Base-by-base conservation (phyloP, 2,329 filamentous ascomycete genomes). In the Epichloe baconii region DNA sequence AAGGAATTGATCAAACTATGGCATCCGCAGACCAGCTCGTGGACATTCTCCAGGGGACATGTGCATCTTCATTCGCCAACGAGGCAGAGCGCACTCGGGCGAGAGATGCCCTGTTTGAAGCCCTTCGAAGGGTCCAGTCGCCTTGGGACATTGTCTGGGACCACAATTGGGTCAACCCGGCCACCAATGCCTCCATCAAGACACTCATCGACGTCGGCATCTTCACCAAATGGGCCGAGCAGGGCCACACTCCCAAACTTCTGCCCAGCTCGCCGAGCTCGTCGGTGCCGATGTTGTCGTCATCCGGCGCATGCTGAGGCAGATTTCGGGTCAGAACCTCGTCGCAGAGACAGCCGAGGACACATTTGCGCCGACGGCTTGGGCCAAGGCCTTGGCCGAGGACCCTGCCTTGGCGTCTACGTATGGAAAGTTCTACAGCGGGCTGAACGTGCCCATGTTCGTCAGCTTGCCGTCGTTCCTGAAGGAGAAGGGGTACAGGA, bases 91-190 rank as follows among this genome's bases (percentile, higher is more conserved):
- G 67, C 10, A 54, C 62, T 34, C 61, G 61, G 17, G 62, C 59
- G 0, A 57, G 64, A 8, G 62, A 68, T 53, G 66, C 63, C 1
- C 57, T 68, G 11, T 56, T 61, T 35, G 50, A 60, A n/a, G 57
- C 64, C 1, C 55, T 67, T 0, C 52, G 61, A n/a, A 61, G 54
- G 43, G 59, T 67, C 1, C 65, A 68, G 52, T 64, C 61, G 23
- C 68, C 67, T 0, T 70, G 67, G 65, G 67, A 70, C 47, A 63
- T 65, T 8, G 64, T 64, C 3, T 69, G 66, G 64, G 64, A 68
- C 17, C 66, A 70, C 26, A 62, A 59, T 34, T 67, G 67, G 62
- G 62, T 63, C 5, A 65, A 61, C 35, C 53, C 54, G 2, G 58
- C 60, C 0, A 68, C 64, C n/a, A 62, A 63, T 42, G 62, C 62